Evolutionary conservation across 2,329 filamentous ascomycete species (phyloP).

Genomic region (Ophiostoma australiae): DNA sequence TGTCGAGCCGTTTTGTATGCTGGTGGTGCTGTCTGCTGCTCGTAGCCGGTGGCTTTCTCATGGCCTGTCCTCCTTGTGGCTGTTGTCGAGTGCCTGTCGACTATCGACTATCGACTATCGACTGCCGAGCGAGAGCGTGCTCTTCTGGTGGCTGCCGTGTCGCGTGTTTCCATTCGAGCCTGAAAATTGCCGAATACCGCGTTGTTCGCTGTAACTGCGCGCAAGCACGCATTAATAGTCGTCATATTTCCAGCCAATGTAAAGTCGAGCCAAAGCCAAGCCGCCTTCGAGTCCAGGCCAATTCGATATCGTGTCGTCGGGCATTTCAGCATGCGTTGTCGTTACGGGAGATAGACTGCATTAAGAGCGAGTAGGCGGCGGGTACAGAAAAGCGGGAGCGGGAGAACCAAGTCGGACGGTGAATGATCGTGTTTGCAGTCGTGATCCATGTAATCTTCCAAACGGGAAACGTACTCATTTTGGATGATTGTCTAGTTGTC

Average conservation of each 20-base stretch:
- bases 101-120: not conserved
- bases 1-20: not conserved
- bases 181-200: not conserved
- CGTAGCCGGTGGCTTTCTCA: not conserved
- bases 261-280: not conserved
- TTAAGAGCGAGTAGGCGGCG: not conserved
- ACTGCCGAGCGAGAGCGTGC: no score
- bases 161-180: not conserved
- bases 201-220: not conserved
- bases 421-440: not conserved
- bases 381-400: not conserved
- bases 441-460: not conserved
- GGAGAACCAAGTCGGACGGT: not conserved
- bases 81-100: not conserved
- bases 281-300: not conserved
- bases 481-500: conserved; percentile 39
- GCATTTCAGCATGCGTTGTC: not conserved
- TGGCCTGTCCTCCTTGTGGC: not conserved
- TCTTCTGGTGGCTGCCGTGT: not conserved
- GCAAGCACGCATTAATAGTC: not conserved
- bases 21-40: not conserved
- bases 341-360: not conserved
- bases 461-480: conserved; percentile 54
- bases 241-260: not conserved
- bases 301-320: not conserved